Conservation (phyloP, 176 grass and related monocot species). For the Ensete ventricosum region DNA sequence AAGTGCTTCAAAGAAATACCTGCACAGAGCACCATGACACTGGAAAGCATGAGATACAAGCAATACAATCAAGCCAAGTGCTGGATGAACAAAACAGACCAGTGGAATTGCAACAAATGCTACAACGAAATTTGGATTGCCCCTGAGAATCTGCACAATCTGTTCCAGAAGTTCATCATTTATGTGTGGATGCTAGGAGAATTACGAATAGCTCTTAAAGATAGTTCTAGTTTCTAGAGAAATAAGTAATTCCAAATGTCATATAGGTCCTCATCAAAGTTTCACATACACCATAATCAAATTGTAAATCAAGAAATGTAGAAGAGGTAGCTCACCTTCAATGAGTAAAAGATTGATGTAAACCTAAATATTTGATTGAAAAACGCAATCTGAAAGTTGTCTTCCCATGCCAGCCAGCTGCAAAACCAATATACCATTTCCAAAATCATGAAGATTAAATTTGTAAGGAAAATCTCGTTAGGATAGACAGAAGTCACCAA, state of each 20-base stretch:
- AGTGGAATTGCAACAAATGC: constrained; percentile 58
- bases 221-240: neutral
- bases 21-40: constrained; percentile 72
- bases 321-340: constrained; percentile 49
- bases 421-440: constrained; percentile 20
- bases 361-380: constrained; percentile 46
- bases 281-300: neutral
- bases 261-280: neutral
- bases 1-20: constrained; percentile 32
- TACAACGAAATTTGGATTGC: constrained; percentile 56
- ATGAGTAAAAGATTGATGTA: constrained; percentile 54
- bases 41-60: constrained; percentile 67
- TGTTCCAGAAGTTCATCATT: constrained; percentile 34
- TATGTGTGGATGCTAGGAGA: neutral
- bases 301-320: neutral
- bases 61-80: constrained; percentile 66
- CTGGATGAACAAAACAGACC: constrained; percentile 85
- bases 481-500: neutral
- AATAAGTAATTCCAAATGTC: neutral
- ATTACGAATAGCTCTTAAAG: neutral
- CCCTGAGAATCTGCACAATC: constrained; percentile 78
- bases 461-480: neutral
- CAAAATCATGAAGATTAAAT: neutral
- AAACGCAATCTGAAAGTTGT: constrained; percentile 36
- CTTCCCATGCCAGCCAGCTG: constrained; percentile 82